Conservation (phyloP, 1,284 basidiomycete species). For the Flammula alnicola region DNA sequence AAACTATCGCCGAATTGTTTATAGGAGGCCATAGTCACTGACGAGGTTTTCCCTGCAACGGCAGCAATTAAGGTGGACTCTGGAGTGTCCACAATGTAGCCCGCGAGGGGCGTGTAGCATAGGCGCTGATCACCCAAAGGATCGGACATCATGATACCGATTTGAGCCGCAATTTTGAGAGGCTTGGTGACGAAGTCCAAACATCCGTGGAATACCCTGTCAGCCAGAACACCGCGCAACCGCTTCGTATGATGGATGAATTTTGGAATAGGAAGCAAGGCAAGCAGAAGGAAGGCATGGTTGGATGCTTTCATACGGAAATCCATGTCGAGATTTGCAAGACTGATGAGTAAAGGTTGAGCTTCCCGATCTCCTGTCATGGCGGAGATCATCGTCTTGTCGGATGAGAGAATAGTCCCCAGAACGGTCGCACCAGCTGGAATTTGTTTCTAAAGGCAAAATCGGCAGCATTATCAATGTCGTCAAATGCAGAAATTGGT, state of each 20-base stretch:
- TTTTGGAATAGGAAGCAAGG: conserved; percentile 35
- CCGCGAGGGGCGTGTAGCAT: conserved; percentile 31
- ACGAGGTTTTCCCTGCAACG: conserved; percentile 30
- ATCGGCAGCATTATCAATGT: conserved; percentile 4
- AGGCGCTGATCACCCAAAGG: conserved; percentile 23
- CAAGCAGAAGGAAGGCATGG: conserved; percentile 33
- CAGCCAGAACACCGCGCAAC: conserved; percentile 24
- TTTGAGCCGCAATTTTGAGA: conserved; percentile 32
- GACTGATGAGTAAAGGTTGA: conserved; percentile 37
- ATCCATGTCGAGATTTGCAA: conserved; percentile 37
- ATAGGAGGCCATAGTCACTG: conserved; percentile 28
- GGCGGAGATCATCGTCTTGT: conserved; percentile 38
- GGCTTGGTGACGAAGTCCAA: conserved; percentile 34
- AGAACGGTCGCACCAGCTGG: conserved; percentile 35
- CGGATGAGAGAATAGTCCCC: conserved; percentile 33
- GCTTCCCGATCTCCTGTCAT: conserved; percentile 34
- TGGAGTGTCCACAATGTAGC: conserved; percentile 32
- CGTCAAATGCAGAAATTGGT: background rate
- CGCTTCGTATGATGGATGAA: conserved; percentile 26
- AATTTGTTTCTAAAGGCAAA: conserved; percentile 28
- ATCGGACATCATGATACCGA: conserved; percentile 32
- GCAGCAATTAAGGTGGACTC: conserved; percentile 28
- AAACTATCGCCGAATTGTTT: conserved; percentile 31
- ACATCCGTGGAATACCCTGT: conserved; percentile 32
- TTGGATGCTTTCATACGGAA: conserved; percentile 34